Percentiles rank a stretch among this genome's conserved stretches.
Conservation (phyloP, 2,329 filamentous ascomycete genomes). For the Penicillium hesseltinei region DNA sequence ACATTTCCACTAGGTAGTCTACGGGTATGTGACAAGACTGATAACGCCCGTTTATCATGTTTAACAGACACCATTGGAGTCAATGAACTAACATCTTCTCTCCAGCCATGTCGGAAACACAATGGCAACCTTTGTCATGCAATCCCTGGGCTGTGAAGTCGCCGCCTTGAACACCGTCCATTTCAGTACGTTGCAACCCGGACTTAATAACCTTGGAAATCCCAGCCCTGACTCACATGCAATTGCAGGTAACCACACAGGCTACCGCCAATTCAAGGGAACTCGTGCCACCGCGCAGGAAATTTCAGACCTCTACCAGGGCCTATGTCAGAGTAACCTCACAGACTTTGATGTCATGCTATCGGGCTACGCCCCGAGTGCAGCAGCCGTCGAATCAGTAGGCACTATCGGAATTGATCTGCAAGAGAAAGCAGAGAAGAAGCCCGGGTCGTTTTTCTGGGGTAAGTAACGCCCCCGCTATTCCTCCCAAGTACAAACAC, state of each 20-base stretch:
- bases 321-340: conserved; percentile 77
- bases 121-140: conserved; percentile 92
- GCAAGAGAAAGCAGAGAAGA: conserved; percentile 60
- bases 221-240: neutral
- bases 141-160: conserved; percentile 89
- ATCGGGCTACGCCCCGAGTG: conserved; percentile 89
- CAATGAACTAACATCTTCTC: conserved; percentile 12
- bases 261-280: conserved; percentile 84
- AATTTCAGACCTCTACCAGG: conserved; percentile 79
- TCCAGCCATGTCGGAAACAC: conserved; percentile 94
- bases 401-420: conserved; percentile 81
- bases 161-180: conserved; percentile 94
- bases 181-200: conserved; percentile 67
- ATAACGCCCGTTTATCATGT: conserved; percentile 7
- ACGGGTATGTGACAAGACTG: conserved; percentile 29
- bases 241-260: conserved; percentile 81
- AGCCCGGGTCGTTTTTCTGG: conserved; percentile 86
- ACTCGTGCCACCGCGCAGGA: conserved; percentile 77
- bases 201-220: neutral
- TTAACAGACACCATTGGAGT: neutral
- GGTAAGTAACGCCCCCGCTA: conserved; percentile 40
- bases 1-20: conserved; percentile 31
- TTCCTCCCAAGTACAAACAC: neutral
- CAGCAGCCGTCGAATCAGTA: conserved; percentile 77
- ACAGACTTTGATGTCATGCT: conserved; percentile 92